A percentile compares a stretch with the other conserved stretches of the same genome.
Conservation (phyloP, 2,329 filamentous ascomycete species). For the Diaporthe sp. region DNA sequence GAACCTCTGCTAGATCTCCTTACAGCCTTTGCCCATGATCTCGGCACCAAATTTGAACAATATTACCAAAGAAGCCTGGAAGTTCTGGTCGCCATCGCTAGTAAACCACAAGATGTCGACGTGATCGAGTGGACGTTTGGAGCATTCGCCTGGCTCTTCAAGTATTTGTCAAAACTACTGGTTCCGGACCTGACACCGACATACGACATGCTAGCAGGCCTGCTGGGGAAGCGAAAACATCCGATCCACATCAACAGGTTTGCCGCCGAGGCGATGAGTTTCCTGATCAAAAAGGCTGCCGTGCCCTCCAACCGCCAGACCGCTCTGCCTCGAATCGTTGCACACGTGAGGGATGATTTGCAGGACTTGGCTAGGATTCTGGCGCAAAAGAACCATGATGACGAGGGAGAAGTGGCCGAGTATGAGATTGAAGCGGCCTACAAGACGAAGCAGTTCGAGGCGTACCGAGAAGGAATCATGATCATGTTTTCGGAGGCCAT, state of each 20-base stretch:
- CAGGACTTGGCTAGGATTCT: slow-evolving; percentile 45
- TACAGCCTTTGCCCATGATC: slow-evolving; percentile 92
- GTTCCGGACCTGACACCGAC: slow-evolving; percentile 88
- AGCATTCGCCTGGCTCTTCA: slow-evolving; percentile 94
- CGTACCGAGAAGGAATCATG: slow-evolving; percentile 92
- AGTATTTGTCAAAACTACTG: slow-evolving; percentile 90
- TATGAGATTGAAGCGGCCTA: slow-evolving; percentile 42
- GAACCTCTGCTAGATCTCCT: slow-evolving; percentile 90
- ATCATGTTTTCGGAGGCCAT: slow-evolving; percentile 88
- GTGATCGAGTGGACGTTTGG: slow-evolving; percentile 99
- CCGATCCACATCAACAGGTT: slow-evolving; percentile 91
- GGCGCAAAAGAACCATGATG: slow-evolving; percentile 13
- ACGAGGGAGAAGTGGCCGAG: slow-evolving; percentile 15
- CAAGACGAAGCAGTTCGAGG: slow-evolving; percentile 67
- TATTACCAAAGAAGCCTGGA: slow-evolving; percentile 82
- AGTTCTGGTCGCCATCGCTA: slow-evolving; percentile 81
- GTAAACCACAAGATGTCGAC: slow-evolving; percentile 80
- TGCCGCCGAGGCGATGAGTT: slow-evolving; percentile 94
- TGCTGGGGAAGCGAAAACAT: slow-evolving; percentile 84
- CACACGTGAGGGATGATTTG: slow-evolving; percentile 78
- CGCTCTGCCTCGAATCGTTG: slow-evolving; percentile 76
- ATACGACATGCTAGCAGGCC: slow-evolving; percentile 82
- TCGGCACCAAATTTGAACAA: slow-evolving; percentile 88
- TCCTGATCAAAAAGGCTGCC: slow-evolving; percentile 89
- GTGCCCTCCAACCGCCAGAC: slow-evolving; percentile 79